phyloP scores from a whole-genome alignment of 345 rosid genomes.

The Linum trigynum region DNA sequence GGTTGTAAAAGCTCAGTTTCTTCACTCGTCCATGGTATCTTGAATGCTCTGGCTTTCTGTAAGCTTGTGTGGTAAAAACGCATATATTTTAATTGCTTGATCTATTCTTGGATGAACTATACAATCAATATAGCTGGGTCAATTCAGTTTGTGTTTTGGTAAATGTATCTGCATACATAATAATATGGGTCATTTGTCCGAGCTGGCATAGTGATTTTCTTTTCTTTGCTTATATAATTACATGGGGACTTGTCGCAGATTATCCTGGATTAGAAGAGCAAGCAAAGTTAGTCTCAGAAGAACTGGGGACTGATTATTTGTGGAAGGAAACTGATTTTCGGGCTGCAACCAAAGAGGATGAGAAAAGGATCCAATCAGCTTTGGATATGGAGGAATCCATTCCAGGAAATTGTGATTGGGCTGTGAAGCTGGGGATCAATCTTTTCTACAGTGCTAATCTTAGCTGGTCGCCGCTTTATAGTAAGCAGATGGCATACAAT shows the following conservation, averaged over 20 bases:
- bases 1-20: too few relatives aligned
- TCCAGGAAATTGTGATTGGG: conserved; percentile 85
- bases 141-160: neutral
- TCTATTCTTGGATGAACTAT: neutral
- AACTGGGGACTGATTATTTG: conserved; percentile 44
- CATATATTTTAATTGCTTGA: neutral
- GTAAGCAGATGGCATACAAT: conserved; percentile 97
- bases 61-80: too few relatives aligned
- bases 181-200: neutral
- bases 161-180: neutral
- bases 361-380: conserved; percentile 52
- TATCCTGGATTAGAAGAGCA: conserved; percentile 79
- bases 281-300: conserved; percentile 67
- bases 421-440: conserved; percentile 80
- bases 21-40: too few relatives aligned
- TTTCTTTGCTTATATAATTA: neutral
- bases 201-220: neutral
- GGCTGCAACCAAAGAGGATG: conserved; percentile 59
- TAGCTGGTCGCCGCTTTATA: conserved; percentile 75
- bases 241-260: conserved; percentile 36
- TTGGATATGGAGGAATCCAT: conserved; percentile 70
- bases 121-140: neutral
- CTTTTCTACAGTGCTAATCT: conserved; percentile 81
- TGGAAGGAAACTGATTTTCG: conserved; percentile 59
- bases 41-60: too few relatives aligned